Base-by-base conservation (phyloP, 148 eudicot species). In the Rheum nobile region DNA sequence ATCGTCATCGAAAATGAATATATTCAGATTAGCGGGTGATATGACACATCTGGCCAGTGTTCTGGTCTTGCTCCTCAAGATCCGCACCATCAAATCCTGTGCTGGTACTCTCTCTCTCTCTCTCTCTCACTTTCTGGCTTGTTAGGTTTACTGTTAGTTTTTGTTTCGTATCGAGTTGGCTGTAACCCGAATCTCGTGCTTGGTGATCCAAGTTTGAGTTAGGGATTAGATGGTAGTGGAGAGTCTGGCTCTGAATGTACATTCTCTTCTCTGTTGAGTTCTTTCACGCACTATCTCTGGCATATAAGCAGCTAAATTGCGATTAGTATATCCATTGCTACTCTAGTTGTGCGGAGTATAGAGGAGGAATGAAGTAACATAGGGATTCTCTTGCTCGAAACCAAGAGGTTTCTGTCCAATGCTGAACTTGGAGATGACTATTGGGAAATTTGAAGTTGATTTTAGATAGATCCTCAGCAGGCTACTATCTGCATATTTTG, bases 1-100 rank as follows among this genome's bases (percentile, higher is more conserved):
- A 50, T 50, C 57, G 57, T 19, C 10, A 50, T 50, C 24, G 57
- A n/a, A 50, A 50, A 50, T 90, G 97, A 92, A 92, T 77, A 86
- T 92, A 79, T 92, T 92, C 84, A 87, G 97, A 80, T 84, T 92
- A 83, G 97, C 97, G 1, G 97, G 93, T 75, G 97, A 90, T 71
- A 88, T 92, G 93, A 90, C 96, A 75, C 96, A 92, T 90, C 80
- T 92, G 76, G 91, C 87, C 32, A 92, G 96, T 81, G 91, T 92
- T 68, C 91, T 92, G 57, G 97, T 92, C 37, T 84, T 92, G 88
- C 96, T 90, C 41, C 91, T 92, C 75, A 92, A 90, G 90, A 92
- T 92, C 85, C 97, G 90, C 83, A 92, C 96, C 47, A 90, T 92
- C 77, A 92, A 92, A 83, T 92, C 98, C 4, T 92, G 98, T 80